Evolutionary conservation across 2,329 filamentous ascomycete species (phyloP).

Genomic region (Didymellaceae sp.): DNA sequence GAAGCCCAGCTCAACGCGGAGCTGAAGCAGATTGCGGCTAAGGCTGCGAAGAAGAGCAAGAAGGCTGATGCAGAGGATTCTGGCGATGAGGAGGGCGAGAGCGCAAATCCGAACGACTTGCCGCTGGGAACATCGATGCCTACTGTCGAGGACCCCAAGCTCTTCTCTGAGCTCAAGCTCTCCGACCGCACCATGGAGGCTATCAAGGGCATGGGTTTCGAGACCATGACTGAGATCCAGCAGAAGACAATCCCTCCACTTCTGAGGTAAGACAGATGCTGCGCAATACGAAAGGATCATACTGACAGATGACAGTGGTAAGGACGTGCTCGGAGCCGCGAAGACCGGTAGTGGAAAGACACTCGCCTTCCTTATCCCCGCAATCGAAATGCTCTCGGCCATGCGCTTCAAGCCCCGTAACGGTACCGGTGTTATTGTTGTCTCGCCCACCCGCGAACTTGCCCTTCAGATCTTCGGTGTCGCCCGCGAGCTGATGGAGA

Average conservation of each 20-base stretch:
- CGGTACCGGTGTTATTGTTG: constrained; percentile 81
- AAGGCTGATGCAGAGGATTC: constrained; percentile 38
- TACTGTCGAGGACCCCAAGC: constrained; percentile 67
- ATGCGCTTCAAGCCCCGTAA: constrained; percentile 95
- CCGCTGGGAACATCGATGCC: constrained; percentile 65
- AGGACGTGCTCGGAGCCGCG: constrained; percentile 91
- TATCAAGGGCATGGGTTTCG: constrained; percentile 89
- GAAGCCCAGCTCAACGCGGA: constrained; percentile 45
- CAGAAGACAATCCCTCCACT: constrained; percentile 84
- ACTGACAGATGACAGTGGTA: constrained; percentile 57
- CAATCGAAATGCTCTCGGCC: constrained; percentile 88
- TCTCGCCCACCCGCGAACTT: constrained; percentile 91
- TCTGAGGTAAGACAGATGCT: constrained; percentile 60
- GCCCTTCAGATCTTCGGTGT: constrained; percentile 97
- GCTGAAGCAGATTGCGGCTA: constrained; percentile 42
- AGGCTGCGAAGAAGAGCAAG: constrained; percentile 36
- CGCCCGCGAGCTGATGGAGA: constrained; percentile 87
- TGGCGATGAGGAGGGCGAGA: constrained; percentile 33
- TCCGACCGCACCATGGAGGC: constrained; percentile 89
- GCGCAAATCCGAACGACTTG: constrained; percentile 54
- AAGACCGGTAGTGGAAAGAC: constrained; percentile 98
- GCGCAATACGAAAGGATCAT: too few species aligned
- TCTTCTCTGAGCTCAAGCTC: constrained; percentile 82
- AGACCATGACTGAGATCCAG: constrained; percentile 96
- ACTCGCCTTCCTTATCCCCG: constrained; percentile 90